phyloP scores from a whole-genome alignment of 768 basidiomycete species.

The Steccherinum ochraceum region DNA sequence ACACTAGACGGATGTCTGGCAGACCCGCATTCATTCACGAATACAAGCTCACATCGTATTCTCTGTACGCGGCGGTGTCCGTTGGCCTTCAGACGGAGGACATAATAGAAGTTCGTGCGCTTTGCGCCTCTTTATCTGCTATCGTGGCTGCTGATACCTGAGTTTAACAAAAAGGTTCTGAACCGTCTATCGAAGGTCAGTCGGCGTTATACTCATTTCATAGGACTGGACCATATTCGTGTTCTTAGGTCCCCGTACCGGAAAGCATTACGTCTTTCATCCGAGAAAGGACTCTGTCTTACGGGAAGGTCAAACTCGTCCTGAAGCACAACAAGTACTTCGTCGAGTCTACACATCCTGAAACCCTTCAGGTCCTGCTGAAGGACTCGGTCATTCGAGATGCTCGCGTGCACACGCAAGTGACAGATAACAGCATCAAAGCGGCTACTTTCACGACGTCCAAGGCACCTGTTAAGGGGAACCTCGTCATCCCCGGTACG shows the following conservation, averaged over 20 bases:
- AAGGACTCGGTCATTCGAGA: slow-evolving; percentile 83
- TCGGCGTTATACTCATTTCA: slow-evolving; percentile 1
- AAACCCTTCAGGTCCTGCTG: slow-evolving; percentile 81
- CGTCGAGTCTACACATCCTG: slow-evolving; percentile 93
- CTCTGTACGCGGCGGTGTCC: slow-evolving; percentile 96
- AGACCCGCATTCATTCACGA: slow-evolving; percentile 98
- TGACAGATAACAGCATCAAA: slow-evolving; percentile 69
- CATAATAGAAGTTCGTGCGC: slow-evolving; percentile 83
- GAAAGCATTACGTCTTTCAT: slow-evolving; percentile 82
- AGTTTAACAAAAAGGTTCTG: slow-evolving; percentile 46
- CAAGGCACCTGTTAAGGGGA: slow-evolving; percentile 79
- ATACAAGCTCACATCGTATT: slow-evolving; percentile 97
- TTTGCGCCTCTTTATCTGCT: slow-evolving; percentile 14
- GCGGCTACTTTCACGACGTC: slow-evolving; percentile 71
- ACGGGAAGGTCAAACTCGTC: slow-evolving; percentile 97
- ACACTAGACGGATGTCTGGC: slow-evolving; percentile 13
- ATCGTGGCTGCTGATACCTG: slow-evolving; percentile 26
- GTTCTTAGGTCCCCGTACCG: slow-evolving; percentile 96
- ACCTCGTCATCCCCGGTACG: slow-evolving; percentile 82
- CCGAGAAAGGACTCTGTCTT: slow-evolving; percentile 88
- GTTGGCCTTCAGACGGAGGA: slow-evolving; percentile 97
- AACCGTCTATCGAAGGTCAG: slow-evolving; percentile 74
- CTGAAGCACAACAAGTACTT: slow-evolving; percentile 97
- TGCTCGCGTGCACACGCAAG: slow-evolving; percentile 68
- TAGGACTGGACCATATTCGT: too few species aligned